Evolutionary conservation across 495 filamentous ascomycete species (phyloP).

Genomic region (Talaromyces ruber): DNA sequence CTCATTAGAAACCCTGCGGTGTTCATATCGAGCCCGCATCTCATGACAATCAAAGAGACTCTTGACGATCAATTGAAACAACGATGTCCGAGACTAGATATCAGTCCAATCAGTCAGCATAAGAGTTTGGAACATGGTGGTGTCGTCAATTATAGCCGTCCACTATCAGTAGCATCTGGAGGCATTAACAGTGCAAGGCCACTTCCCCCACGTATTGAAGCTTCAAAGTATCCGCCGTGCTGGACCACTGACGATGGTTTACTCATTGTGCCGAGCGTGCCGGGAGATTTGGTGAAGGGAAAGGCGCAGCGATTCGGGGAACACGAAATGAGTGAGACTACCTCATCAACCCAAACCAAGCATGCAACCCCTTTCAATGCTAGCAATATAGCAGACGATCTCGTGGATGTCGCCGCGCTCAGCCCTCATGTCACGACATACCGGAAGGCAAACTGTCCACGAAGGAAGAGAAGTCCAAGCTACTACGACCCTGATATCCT

Average conservation of each 20-base stretch:
- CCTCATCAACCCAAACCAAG: not conserved
- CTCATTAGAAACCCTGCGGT: not conserved
- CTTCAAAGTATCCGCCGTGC: conserved; percentile 4
- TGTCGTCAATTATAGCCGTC: not conserved
- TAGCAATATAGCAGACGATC: not conserved
- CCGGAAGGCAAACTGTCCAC: conserved; percentile 4
- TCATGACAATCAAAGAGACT: not conserved
- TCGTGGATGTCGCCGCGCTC: not conserved
- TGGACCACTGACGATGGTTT: not conserved
- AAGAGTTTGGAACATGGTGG: not conserved
- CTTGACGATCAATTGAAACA: not conserved
- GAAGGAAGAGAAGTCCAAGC: conserved; percentile 2
- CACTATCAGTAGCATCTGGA: not conserved
- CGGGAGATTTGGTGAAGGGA: not conserved
- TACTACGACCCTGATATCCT: conserved; percentile 8
- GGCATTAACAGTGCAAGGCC: not conserved
- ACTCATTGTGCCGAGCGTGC: conserved; percentile 6
- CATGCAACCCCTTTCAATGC: not conserved
- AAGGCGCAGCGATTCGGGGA: not conserved
- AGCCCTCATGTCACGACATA: conserved; percentile 6
- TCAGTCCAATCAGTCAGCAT: not conserved
- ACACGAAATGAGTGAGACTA: not conserved
- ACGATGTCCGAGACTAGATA: not conserved
- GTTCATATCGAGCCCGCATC: not conserved
- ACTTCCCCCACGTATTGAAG: not conserved